Conservation (phyloP, 1,284 basidiomycete genomes). For the Entoloma clypeatum region DNA sequence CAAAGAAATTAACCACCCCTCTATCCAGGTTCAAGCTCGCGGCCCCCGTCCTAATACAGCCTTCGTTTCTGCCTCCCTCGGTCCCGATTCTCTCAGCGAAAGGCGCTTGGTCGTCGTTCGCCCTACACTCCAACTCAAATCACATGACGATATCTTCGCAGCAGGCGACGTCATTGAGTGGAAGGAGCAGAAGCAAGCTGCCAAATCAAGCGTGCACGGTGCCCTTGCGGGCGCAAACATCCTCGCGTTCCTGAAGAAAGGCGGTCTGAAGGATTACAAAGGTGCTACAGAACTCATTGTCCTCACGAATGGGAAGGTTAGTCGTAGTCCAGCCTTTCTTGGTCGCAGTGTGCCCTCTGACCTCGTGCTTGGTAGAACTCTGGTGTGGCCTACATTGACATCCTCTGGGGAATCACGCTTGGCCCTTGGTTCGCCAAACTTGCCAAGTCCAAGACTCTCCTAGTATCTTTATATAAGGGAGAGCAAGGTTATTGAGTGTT, state of each 20-base stretch:
- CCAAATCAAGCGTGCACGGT: constrained; percentile 45
- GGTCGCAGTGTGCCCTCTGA: constrained; percentile 2
- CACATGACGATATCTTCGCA: constrained; percentile 54
- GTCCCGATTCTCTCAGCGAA: constrained; percentile 37
- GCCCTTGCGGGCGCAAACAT: constrained; percentile 46
- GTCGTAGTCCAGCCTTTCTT: constrained; percentile 15
- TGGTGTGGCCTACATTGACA: constrained; percentile 41
- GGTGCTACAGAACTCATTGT: constrained; percentile 50
- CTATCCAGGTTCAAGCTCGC: constrained; percentile 42
- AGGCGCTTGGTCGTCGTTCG: constrained; percentile 45
- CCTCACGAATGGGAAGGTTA: constrained; percentile 57
- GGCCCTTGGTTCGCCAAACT: constrained; percentile 27
- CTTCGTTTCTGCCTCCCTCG: constrained; percentile 43
- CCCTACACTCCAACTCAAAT: constrained; percentile 49
- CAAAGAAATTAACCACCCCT: neutral
- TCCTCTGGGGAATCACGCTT: constrained; percentile 43
- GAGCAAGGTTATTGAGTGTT: constrained; percentile 21
- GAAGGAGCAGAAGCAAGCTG: constrained; percentile 56
- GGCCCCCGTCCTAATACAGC: constrained; percentile 53
- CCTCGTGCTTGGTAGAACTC: constrained; percentile 34
- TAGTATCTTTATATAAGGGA: constrained; percentile 17
- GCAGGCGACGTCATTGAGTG: constrained; percentile 58
- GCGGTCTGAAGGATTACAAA: constrained; percentile 42
- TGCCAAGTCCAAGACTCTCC: constrained; percentile 23
- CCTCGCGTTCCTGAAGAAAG: constrained; percentile 38